Conservation (phyloP, 768 basidiomycete genomes). For the Pholiota molesta region DNA sequence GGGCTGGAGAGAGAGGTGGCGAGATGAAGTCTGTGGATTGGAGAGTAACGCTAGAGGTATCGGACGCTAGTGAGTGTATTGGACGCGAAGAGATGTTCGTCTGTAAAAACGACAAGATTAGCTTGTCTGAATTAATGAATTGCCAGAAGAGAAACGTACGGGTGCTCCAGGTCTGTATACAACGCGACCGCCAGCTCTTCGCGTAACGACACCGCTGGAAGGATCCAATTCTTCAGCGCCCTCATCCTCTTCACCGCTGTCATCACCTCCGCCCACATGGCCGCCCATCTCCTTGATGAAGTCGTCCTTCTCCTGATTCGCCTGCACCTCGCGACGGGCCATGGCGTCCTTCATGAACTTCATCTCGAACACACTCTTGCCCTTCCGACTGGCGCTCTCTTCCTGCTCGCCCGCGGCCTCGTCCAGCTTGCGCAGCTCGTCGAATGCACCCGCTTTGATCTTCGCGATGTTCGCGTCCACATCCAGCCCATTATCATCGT, state of each 20-base stretch:
- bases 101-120: slow-evolving; percentile 10
- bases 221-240: slow-evolving; percentile 27
- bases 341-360: slow-evolving; percentile 98
- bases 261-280: slow-evolving; percentile 26
- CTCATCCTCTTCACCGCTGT: slow-evolving; percentile 32
- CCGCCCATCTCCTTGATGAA: slow-evolving; percentile 71
- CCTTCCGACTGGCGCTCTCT: slow-evolving; percentile 38
- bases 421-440: slow-evolving; percentile 67
- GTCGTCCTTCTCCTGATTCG: slow-evolving; percentile 68
- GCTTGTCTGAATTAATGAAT: neutral
- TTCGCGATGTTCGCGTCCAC: slow-evolving; percentile 48
- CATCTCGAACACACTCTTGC: slow-evolving; percentile 87
- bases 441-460: slow-evolving; percentile 72
- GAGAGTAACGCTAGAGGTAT: slow-evolving; percentile 71
- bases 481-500: slow-evolving; percentile 33
- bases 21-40: slow-evolving; percentile 57
- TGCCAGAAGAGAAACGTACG: slow-evolving; percentile 26
- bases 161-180: slow-evolving; percentile 57
- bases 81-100: slow-evolving; percentile 24
- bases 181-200: slow-evolving; percentile 70
- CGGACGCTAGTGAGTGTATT: slow-evolving; percentile 40
- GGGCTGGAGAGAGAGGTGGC: slow-evolving; percentile 38
- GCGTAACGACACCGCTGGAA: slow-evolving; percentile 43
- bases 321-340: slow-evolving; percentile 60
- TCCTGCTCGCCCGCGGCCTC: slow-evolving; percentile 32